Conservation (phyloP, 371 early-diverging fungal species). For the Mucor velutinosus region DNA sequence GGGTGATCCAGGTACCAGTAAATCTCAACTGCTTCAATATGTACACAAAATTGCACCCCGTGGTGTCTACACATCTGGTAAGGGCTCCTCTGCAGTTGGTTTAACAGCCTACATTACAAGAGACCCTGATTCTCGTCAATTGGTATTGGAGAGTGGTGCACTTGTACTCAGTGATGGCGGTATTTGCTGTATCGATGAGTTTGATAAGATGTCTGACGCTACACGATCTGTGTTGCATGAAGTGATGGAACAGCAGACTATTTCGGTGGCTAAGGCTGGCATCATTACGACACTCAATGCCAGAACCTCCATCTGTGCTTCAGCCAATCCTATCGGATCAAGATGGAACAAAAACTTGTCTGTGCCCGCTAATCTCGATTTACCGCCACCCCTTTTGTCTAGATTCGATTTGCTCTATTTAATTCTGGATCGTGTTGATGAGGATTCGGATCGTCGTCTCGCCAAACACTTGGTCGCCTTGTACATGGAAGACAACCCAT, state of each 20-base stretch:
- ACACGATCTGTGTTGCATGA: constrained; percentile 98
- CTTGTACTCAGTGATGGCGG: constrained; percentile 98
- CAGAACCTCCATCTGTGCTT: constrained; percentile 97
- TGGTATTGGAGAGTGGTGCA: constrained; percentile 99
- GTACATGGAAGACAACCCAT: constrained; percentile 75
- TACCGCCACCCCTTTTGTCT: constrained; percentile 97
- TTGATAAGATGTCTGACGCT: constrained; percentile 98
- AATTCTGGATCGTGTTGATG: constrained; percentile 91
- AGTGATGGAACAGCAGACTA: constrained; percentile 99
- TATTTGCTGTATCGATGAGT: constrained; percentile 99
- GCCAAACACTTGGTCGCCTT: constrained; percentile 88
- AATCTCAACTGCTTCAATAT: constrained; percentile 96
- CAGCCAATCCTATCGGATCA: constrained; percentile 98
- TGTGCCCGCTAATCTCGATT: constrained; percentile 95
- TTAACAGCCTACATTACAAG: constrained; percentile 98
- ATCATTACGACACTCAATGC: constrained; percentile 99
- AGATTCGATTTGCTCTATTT: constrained; percentile 96
- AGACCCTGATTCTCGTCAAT: constrained; percentile 96
- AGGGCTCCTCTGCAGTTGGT: constrained; percentile 99
- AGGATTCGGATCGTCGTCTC: constrained; percentile 83
- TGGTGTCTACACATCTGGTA: constrained; percentile 99
- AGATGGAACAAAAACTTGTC: constrained; percentile 89
- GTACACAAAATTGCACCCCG: constrained; percentile 97
- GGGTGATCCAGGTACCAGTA: constrained; percentile 99
- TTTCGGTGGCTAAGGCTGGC: constrained; percentile 99